These are phyloP conservation scores for Lasiodiplodia sp. DNA, from an alignment of 2,329 filamentous ascomycete species.

Conservation along the genomic window DNA sequence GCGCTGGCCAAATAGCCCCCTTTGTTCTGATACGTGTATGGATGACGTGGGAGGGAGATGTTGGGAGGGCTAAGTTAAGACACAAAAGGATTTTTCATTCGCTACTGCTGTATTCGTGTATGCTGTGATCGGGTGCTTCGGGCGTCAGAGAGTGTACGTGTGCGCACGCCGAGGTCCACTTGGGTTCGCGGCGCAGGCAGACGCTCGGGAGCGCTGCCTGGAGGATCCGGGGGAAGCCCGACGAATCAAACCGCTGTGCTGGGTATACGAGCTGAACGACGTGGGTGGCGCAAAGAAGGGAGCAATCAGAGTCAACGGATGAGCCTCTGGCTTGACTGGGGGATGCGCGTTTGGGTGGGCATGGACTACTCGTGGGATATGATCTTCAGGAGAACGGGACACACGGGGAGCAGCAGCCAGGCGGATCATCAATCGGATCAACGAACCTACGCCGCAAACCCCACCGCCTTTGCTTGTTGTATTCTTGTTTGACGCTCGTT, in stretches of 20 bases:
- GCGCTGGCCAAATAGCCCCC: conserved; percentile 1
- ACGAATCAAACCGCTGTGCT: conserved; percentile 8
- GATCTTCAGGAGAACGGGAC: conserved; percentile 22
- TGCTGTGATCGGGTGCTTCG: not conserved
- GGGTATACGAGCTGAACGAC: not conserved
- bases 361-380: not conserved
- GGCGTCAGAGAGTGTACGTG: not conserved
- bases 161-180: conserved; percentile 8
- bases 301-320: not conserved
- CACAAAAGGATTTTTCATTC: conserved; percentile 5
- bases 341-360: conserved; percentile 8
- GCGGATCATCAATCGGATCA: conserved; percentile 11
- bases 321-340: not conserved
- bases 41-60: conserved; percentile 15
- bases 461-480: not conserved
- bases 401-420: not conserved
- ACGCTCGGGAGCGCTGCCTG: not conserved
- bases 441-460: not conserved
- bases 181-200: not conserved
- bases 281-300: not conserved
- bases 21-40: conserved; percentile 16
- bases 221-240: conserved; percentile 11
- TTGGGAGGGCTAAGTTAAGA: not conserved
- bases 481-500: not conserved
- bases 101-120: not conserved